Evolutionary conservation across 441 rosid genomes (phyloP).

Genomic region (Arabidopsis lyrata): DNA sequence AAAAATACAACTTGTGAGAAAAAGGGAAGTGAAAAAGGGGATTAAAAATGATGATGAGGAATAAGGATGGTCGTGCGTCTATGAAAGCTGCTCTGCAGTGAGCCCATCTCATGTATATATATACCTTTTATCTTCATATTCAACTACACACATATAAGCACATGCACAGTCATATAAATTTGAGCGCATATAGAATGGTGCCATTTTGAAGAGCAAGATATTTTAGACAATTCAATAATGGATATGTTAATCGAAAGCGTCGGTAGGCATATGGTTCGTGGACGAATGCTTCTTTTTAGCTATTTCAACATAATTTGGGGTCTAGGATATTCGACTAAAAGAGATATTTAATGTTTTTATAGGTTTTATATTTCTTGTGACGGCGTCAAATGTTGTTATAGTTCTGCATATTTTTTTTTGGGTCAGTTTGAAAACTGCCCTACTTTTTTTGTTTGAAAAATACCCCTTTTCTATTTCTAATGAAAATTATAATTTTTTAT

Average conservation of each 20-base stretch:
- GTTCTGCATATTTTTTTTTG: background rate
- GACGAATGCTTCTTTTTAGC: background rate
- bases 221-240: slow-evolving; percentile 12
- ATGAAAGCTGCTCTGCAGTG: slow-evolving; percentile 35
- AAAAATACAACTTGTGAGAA: too few relatives aligned
- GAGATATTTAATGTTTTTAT: background rate
- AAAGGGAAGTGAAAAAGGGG: background rate
- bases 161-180: too few relatives aligned
- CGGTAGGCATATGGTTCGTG: background rate
- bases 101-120: slow-evolving; percentile 29
- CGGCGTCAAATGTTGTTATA: background rate
- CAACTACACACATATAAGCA: background rate
- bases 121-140: background rate
- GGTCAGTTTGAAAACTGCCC: too few relatives aligned
- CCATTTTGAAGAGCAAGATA: slow-evolving; percentile 2
- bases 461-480: too few relatives aligned
- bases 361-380: background rate
- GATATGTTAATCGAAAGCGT: slow-evolving; percentile 11
- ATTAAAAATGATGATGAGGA: slow-evolving; percentile 22
- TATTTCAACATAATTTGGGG: slow-evolving; percentile 1
- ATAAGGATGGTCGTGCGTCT: slow-evolving; percentile 41
- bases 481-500: too few relatives aligned
- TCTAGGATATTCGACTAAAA: slow-evolving; percentile 12
- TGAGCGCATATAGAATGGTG: background rate
- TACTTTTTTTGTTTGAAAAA: too few relatives aligned